Conservation (phyloP, 768 basidiomycete species). For the Tricholoma matsutake region DNA sequence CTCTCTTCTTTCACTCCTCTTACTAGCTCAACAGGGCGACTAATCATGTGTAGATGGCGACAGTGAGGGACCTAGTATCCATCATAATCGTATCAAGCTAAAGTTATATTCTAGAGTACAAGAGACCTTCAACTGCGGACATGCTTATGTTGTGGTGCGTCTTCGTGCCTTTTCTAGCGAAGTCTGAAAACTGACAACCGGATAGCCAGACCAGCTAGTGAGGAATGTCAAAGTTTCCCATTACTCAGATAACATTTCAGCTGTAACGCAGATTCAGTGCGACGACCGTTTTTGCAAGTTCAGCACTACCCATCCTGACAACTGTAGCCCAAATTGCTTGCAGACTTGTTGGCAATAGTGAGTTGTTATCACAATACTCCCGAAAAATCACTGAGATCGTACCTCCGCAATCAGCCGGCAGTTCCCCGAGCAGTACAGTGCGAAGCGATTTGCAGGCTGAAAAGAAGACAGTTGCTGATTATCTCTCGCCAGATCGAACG, state of each 20-base stretch:
- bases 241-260: conserved; percentile 2
- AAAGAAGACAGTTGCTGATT: conserved; percentile 14
- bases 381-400: conserved; percentile 16
- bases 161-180: background rate
- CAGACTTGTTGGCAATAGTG: conserved; percentile 78
- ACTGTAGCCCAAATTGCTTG: conserved; percentile 58
- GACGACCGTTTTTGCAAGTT: conserved; percentile 67
- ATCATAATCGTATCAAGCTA: conserved; percentile 4
- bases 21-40: background rate
- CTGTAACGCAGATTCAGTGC: conserved; percentile 54
- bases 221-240: conserved; percentile 15
- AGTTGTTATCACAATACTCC: conserved; percentile 24
- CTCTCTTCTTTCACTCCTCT: background rate
- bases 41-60: conserved; percentile 68
- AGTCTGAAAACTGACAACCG: conserved; percentile 4
- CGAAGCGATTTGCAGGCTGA: conserved; percentile 23
- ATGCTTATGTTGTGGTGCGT: conserved; percentile 52
- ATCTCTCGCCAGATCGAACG: conserved; percentile 24
- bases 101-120: conserved; percentile 49
- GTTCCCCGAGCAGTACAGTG: conserved; percentile 70
- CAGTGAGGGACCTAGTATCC: conserved; percentile 46
- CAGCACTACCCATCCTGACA: conserved; percentile 56
- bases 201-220: conserved; percentile 62
- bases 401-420: conserved; percentile 46
- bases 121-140: conserved; percentile 60